Evolutionary conservation across 2,329 filamentous ascomycete genomes (phyloP), one percentile per base, ranked within the genome.

Genomic region (Fusarium dimerum): DNA sequence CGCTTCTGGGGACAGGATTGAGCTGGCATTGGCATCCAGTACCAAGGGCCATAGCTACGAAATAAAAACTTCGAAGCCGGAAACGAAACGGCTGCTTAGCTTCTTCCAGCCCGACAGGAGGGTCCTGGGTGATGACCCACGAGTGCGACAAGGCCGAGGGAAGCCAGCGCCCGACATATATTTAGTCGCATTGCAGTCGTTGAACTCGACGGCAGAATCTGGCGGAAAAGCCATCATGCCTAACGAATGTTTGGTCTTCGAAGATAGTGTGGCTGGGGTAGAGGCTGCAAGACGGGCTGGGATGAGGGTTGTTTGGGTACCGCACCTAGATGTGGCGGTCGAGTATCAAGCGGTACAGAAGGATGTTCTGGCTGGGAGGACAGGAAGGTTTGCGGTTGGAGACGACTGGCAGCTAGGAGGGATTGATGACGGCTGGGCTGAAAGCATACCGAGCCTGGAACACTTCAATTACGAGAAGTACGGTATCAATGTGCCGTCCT

Each of bases 161-260:
- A 91, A 91, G 67, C 88, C 88, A 1, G 78, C 86, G 9, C 87
- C 87, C 3, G 87, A 91, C 66, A 90, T 90, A 48, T 91, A 89
- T 64, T 69, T 89, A 9, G 70, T 90, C 1, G 87, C 87, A 1
- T 69, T 91, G 43, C 75, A 84, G 64, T 81, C 78, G 0, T 78
- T 90, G 52, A 90, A 90, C 66, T 75, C 74, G 18, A 73, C 78
- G 3, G 64, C 85, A 13, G 69, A 73, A 3, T 74, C 76, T 40
- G 76, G 73, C 0, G 76, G 81, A 57, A 64, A 72, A 17, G 38
- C 55, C 13, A 82, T 91, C 48, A 72, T 66, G 59, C 85, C 86
- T 0, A 78, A 78, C 44, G 86, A 91, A 67, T 90, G 87, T 64
- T 71, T 91, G 2, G 87, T 90, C 0, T 90, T 91, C 63, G 88